Base-by-base conservation (phyloP, 306 rosid species). In the Dalbergia cultrata region DNA sequence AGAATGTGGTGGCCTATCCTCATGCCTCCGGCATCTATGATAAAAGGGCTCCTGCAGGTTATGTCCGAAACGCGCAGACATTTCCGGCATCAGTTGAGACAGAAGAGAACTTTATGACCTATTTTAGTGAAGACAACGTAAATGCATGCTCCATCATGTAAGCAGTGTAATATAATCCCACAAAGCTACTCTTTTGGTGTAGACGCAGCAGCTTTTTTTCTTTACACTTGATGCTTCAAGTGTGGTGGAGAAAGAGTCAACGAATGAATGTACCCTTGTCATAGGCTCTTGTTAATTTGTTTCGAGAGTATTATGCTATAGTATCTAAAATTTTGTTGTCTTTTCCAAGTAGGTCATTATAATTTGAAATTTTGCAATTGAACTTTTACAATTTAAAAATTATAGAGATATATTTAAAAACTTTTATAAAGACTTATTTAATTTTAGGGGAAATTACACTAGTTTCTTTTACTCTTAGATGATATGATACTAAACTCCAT, bases 111-210 rank as follows among this genome's bases (percentile, higher is more conserved):
- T 72, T 86, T 5, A 84, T 86, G 81, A 81, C 94, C 56, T 75
- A 85, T 17, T 94, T 94, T 81, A 94, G 90, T 70, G 98, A 92
- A 70, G 98, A 94, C 52, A 94, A 94, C 22, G 98, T 94, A 0
- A 81, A 94, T 85, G 86, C 95, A 67, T 94, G 98, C 72, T 88
- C 94, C 71, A 86, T 92, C 77, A 91, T 92, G 94, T 94, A 87
- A 86, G 41, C 41, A 37, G n/a, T n/a, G n/a, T n/a, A n/a, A 43
- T 37, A 4, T 9, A 44, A 8, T 47, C 12, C 9, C 49, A 43
- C 9, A 3, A 3, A 13, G 12, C 53, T 47, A 13, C 5, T 37
- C 41, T 37, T 47, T 47, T 43, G 53, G 13, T 47, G 53, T 12
- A 47, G 53, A 47, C 16, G 53, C 12, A 47, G 53, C 16, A 5